These are phyloP conservation scores for Dryas alaskensis DNA, from an alignment of 306 rosid species.

Conservation along the genomic window DNA sequence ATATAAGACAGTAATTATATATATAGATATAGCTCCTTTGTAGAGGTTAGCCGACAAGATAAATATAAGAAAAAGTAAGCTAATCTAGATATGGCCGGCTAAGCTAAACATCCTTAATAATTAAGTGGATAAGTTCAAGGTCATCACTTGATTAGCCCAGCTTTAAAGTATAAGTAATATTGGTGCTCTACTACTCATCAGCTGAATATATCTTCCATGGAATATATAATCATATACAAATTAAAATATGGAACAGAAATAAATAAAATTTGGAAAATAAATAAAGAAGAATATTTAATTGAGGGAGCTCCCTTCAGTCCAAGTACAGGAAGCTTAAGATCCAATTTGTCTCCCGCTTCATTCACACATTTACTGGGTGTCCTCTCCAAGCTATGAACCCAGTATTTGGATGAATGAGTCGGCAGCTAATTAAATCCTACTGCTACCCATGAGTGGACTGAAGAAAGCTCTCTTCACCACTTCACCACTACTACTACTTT, in stretches of 20 bases:
- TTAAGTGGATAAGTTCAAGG: conserved; percentile 2
- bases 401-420: conserved; percentile 98
- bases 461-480: conserved; percentile 81
- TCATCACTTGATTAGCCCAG: neutral
- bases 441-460: conserved; percentile 73
- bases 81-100: neutral
- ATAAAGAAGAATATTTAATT: neutral
- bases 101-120: neutral
- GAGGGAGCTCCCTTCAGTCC: conserved; percentile 99
- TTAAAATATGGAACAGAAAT: neutral
- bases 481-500: neutral
- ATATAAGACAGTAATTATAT: neutral
- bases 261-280: neutral
- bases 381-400: conserved; percentile 21
- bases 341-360: conserved; percentile 90
- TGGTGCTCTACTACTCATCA: too few relatives aligned
- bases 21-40: neutral
- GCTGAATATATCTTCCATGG: too few relatives aligned
- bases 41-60: conserved; percentile 11
- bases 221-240: neutral
- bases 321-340: conserved; percentile 73
- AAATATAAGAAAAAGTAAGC: conserved; percentile 3
- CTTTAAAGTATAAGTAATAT: neutral
- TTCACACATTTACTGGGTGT: conserved; percentile 76
- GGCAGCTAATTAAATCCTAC: conserved; percentile 78